phyloP scores from a whole-genome alignment of 306 rosid genomes.

The Quercus parvula region DNA sequence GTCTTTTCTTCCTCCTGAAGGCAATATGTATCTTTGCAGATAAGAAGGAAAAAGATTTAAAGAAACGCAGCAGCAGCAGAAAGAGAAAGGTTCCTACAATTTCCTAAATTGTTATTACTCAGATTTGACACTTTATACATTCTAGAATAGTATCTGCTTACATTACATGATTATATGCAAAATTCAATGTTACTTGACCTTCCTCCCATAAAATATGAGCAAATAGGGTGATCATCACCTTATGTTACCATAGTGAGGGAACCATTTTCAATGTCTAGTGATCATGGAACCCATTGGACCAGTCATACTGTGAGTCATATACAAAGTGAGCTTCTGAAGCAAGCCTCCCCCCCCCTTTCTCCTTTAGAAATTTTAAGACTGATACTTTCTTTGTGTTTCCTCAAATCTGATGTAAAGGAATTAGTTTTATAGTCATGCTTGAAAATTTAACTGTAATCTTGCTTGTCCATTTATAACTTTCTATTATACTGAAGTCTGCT shows the following conservation, averaged over 20 bases:
- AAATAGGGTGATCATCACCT: background rate
- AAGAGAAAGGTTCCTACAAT: slow-evolving; percentile 72
- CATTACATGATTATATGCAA: background rate
- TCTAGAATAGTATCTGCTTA: slow-evolving; percentile 10
- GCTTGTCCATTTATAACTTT: background rate
- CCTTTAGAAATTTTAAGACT: too few relatives aligned
- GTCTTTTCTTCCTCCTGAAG: slow-evolving; percentile 16
- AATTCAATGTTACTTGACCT: background rate
- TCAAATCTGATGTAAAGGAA: too few relatives aligned
- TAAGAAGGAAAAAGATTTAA: slow-evolving; percentile 67
- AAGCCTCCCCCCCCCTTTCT: too few relatives aligned
- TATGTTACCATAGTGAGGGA: background rate
- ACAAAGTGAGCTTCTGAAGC: too few relatives aligned
- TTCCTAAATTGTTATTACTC: background rate
- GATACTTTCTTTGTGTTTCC: too few relatives aligned
- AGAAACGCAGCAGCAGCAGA: slow-evolving; percentile 89
- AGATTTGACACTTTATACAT: background rate
- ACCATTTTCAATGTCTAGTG: background rate
- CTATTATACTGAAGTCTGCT: background rate
- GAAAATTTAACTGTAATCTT: background rate
- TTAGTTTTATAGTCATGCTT: too few relatives aligned
- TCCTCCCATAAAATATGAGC: background rate
- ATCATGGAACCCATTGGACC: background rate
- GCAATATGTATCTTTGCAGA: slow-evolving; percentile 44
- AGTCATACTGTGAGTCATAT: background rate